Percentiles rank a stretch among this genome's conserved stretches.
Evolutionary conservation across 768 basidiomycete genomes (phyloP).

Genomic region (Leccinum aurantiacum): DNA sequence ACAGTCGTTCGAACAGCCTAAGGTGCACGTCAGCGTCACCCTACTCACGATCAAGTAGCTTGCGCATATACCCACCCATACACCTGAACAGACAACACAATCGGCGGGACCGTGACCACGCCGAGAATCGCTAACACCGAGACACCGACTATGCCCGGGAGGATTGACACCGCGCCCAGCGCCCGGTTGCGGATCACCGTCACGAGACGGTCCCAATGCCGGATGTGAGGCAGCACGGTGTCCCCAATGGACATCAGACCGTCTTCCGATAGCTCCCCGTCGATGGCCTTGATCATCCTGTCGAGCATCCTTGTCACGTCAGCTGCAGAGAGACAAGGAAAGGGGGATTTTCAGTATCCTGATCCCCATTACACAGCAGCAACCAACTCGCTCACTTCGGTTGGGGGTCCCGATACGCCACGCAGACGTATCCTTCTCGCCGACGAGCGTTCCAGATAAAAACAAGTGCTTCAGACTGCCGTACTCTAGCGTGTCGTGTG

Average conservation of each 20-base stretch:
- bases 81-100: slow-evolving; percentile 4
- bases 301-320: neutral
- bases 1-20: slow-evolving; percentile 1
- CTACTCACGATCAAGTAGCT: neutral
- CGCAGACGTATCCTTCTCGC: slow-evolving; percentile 12
- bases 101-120: slow-evolving; percentile 6
- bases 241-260: neutral
- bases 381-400: slow-evolving; percentile 6
- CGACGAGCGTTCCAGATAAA: neutral
- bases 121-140: slow-evolving; percentile 18
- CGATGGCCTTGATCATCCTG: neutral
- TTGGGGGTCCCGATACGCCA: slow-evolving; percentile 22
- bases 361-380: neutral
- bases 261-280: neutral
- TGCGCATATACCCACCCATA: slow-evolving; percentile 11
- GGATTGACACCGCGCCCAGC: slow-evolving; percentile 1
- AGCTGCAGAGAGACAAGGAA: neutral
- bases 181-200: neutral
- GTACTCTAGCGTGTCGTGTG: neutral
- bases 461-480: neutral
- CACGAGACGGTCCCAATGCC: neutral
- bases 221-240: neutral
- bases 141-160: slow-evolving; percentile 22
- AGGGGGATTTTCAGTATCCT: neutral
- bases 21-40: neutral